Evolutionary conservation across 371 early-diverging fungal genomes (phyloP), one percentile per base, ranked within the genome.

Genomic region (Entomophthora muscae): DNA sequence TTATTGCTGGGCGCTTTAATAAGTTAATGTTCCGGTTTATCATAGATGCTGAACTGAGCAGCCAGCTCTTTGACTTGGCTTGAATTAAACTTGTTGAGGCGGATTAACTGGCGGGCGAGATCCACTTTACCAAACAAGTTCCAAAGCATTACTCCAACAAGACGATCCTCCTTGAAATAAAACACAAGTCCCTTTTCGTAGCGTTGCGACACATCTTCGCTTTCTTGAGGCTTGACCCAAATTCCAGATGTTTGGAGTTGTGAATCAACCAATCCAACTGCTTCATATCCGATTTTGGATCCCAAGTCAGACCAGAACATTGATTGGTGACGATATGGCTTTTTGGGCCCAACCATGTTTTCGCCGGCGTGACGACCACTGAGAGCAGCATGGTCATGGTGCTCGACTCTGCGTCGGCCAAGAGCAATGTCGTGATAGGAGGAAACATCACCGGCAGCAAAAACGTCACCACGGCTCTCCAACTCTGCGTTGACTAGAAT

Each of bases 271-370:
- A 82, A 69, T 59, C 88, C 88, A 22, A 84, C 83, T 61, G 88
- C 86, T 68, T 88, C 88, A 71, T 83, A 88, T 2, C 71, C 78
- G 54, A 88, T 78, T 52, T 83, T 75, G 32, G 85, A 84, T 0
- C 88, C 88, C 13, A 85, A 70, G 66, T 85, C 85, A 33, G 81
- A 80, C 88, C 88, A 88, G 72, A 86, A 88, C 83, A 85, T 82
- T 61, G 85, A 79, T 70, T 86, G 86, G 66, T 86, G 81, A 42
- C 71, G 75, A 69, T 84, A 88, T 51, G 84, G 69, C 72, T 81
- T 81, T 57, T 72, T 68, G 53, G 68, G 70, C 5, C 80, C 81
- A 0, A 77, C 75, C 85, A 86, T 85, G 70, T 86, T 86, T 68
- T 77, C 75, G 64, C 85, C 88, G 53, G 85, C 88, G 62, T 79